Evolutionary conservation across 106 monocot genomes (phyloP).

Genomic region (Chionographis japonica): DNA sequence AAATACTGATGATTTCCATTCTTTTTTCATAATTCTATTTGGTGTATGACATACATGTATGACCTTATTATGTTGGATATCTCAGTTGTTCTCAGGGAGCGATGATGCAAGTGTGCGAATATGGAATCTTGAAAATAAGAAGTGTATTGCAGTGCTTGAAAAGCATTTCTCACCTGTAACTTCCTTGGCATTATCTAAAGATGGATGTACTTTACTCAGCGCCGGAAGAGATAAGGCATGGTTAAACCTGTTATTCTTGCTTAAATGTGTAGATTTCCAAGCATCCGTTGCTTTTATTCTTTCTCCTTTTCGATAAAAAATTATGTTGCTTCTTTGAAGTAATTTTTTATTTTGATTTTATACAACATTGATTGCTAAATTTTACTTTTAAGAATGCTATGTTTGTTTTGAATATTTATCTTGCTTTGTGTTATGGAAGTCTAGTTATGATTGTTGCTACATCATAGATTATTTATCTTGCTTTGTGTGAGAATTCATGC

Average conservation of each 20-base stretch:
- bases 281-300: not conserved
- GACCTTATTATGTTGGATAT: conserved; percentile 14
- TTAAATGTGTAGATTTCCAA: not conserved
- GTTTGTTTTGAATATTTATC: no score
- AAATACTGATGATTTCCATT: no score
- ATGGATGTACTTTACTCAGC: conserved; percentile 63
- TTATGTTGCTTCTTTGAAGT: no score
- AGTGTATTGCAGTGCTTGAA: conserved; percentile 62
- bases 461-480: no score
- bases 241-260: not conserved
- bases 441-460: no score
- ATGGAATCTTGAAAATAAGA: conserved; percentile 84
- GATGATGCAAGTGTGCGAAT: conserved; percentile 79
- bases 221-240: conserved; percentile 83
- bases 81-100: conserved; percentile 89
- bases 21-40: not conserved
- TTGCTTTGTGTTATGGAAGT: no score
- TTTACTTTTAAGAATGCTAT: no score
- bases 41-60: not conserved
- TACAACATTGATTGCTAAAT: no score
- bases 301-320: not conserved
- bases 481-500: no score
- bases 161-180: conserved; percentile 88
- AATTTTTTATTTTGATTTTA: no score
- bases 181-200: conserved; percentile 74